A percentile compares a stretch with the other conserved stretches of the same genome.
These are phyloP conservation scores for Pisolithus orientalis DNA, from an alignment of 768 basidiomycete species.

Conservation along the genomic window DNA sequence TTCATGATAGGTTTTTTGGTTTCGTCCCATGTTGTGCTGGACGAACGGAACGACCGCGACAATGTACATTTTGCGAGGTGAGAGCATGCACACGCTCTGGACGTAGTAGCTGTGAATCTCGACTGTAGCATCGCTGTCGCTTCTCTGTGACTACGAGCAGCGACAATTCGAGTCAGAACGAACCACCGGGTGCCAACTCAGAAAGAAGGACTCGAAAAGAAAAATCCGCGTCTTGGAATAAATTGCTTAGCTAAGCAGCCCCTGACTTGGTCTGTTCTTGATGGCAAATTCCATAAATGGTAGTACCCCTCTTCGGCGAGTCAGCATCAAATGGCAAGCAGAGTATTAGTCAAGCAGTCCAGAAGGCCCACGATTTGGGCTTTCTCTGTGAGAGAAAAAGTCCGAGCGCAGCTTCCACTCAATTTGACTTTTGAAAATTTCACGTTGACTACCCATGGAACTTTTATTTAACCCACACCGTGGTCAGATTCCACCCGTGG, in stretches of 20 bases:
- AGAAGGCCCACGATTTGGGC: no score
- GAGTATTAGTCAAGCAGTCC: no score
- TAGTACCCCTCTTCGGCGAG: no score
- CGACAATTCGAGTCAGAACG: not conserved
- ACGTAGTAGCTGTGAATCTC: slow-evolving; percentile 4
- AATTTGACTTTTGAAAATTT: not conserved
- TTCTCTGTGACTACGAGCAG: not conserved
- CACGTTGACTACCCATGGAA: slow-evolving; percentile 4
- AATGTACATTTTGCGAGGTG: slow-evolving; percentile 12
- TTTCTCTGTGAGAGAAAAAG: no score
- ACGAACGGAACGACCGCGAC: slow-evolving; percentile 31
- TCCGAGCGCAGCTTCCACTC: no score
- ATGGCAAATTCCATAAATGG: no score
- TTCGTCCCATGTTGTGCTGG: slow-evolving; percentile 31
- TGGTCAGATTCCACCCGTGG: not conserved
- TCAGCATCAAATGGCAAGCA: no score
- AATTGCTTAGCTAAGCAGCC: no score
- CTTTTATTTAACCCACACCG: not conserved
- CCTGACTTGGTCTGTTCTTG: no score
- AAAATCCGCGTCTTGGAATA: not conserved
- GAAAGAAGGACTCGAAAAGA: slow-evolving; percentile 3
- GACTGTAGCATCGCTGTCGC: slow-evolving; percentile 17
- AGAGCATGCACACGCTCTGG: slow-evolving; percentile 8
- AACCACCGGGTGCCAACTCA: not conserved
- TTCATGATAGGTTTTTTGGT: slow-evolving; percentile 43